Evolutionary conservation across 768 basidiomycete species (phyloP).

Genomic region (Boletus rubescentipes): DNA sequence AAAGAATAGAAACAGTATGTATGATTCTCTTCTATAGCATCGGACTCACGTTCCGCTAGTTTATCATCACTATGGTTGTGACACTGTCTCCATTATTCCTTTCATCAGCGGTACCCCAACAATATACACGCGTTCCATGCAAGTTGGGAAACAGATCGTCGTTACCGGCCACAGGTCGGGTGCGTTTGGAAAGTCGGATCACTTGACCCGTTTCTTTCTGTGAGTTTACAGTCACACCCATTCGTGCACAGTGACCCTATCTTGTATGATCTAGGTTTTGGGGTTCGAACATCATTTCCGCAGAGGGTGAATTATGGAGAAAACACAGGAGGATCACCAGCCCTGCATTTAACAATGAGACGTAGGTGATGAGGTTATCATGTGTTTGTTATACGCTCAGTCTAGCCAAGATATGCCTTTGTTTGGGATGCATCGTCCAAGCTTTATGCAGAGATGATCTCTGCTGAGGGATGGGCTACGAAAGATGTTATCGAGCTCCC

Average conservation of each 20-base stretch:
- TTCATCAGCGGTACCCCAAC: conserved; percentile 19
- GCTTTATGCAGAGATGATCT: conserved; percentile 21
- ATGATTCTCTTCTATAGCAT: not conserved
- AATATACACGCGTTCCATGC: conserved; percentile 23
- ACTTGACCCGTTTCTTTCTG: conserved; percentile 12
- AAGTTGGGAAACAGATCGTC: conserved; percentile 22
- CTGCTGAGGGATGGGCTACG: conserved; percentile 16
- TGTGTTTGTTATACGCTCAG: not conserved
- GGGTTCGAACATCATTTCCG: conserved; percentile 19
- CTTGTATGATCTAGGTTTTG: conserved; percentile 8
- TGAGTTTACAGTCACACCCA: conserved; percentile 6
- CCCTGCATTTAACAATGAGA: conserved; percentile 26
- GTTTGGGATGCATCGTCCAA: conserved; percentile 21
- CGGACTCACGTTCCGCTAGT: conserved; percentile 10
- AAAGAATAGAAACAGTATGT: conserved; percentile 17
- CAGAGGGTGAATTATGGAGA: conserved; percentile 18
- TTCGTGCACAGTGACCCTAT: not conserved
- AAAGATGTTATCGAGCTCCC: conserved; percentile 19
- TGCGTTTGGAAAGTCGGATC: conserved; percentile 19
- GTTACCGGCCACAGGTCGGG: conserved; percentile 16
- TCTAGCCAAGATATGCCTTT: conserved; percentile 15
- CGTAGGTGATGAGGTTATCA: conserved; percentile 9
- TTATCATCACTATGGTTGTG: conserved; percentile 16
- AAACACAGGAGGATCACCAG: conserved; percentile 19
- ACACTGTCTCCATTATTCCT: conserved; percentile 23